phyloP scores from a whole-genome alignment of 345 rosid species.

The Lagerstroemia speciosa region DNA sequence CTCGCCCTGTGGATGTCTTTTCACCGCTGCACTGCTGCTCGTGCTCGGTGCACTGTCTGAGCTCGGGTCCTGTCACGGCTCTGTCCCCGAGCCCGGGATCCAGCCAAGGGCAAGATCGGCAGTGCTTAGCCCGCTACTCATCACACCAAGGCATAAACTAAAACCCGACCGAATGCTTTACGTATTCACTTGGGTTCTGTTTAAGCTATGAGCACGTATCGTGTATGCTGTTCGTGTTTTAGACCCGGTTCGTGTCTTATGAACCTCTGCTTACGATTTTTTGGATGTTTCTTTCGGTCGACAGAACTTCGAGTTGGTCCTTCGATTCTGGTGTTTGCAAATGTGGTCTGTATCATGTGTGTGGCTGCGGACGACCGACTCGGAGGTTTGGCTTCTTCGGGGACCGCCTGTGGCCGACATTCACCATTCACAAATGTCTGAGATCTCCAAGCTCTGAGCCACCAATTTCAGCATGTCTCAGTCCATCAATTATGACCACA shows the following conservation, averaged over 20 bases:
- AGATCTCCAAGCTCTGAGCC: neutral
- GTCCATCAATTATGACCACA: neutral
- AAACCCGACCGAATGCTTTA: neutral
- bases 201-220: too few species aligned
- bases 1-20: too few species aligned
- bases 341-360: neutral
- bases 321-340: neutral
- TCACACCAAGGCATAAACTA: neutral
- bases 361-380: neutral
- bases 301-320: too few species aligned
- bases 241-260: too few species aligned
- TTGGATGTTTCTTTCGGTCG: too few species aligned
- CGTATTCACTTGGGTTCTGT: neutral
- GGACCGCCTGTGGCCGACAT: neutral
- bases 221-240: too few species aligned
- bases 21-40: neutral
- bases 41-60: neutral
- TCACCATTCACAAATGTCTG: neutral
- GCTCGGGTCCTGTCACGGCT: neutral
- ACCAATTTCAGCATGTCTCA: neutral
- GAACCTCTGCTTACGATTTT: too few species aligned
- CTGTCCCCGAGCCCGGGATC: neutral
- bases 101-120: neutral
- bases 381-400: neutral
- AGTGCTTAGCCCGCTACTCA: neutral